Evolutionary conservation across 345 rosid species (phyloP), one percentile per base, ranked within the genome.

Genomic region (Pistacia vera): DNA sequence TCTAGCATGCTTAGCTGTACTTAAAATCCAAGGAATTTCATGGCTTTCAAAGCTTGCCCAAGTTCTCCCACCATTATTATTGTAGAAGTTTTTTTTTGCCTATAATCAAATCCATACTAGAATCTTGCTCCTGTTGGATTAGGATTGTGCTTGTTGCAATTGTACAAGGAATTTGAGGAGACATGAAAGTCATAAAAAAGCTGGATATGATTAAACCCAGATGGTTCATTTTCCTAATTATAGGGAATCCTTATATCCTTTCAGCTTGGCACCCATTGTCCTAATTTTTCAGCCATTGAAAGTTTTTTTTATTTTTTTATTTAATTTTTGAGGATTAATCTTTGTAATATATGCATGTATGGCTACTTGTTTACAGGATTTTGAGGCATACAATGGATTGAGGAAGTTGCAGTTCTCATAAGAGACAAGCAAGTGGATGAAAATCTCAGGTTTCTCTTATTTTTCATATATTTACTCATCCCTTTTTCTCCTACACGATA

Each of bases 371-470:
- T 57, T 59, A 11, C 81, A 93, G 97, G 99, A 93, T 77, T 96
- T 96, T 80, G 97, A 93, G 82, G 90, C 85, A 14, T 88, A 90
- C 80, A 89, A 89, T 77, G 99, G 98, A 91, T 96, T 44, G 99
- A 93, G 83, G 97, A 93, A 85, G 97, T 96, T 68, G 86, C 98
- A 22, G 87, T 86, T 75, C 92, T 96, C 68, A 86, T 93, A 73
- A 85, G 88, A 85, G 98, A 93, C 88, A 93, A 92, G 71, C 95
- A 92, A 90, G 89, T 82, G 11, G 99, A 93, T 72, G 99, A 96
- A 87, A 91, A 91, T 84, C 99, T 95, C 80, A 92, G 97, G 99
- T 88, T 18, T 65, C 1, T 20, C 16, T 60, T 17, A 8, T 59
- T 77, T 20, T 20, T 30, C n/a, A 8, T 12, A 30, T 48, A 44